phyloP scores from a whole-genome alignment of 2,329 filamentous ascomycete genomes.

The Ascochyta lentis region DNA sequence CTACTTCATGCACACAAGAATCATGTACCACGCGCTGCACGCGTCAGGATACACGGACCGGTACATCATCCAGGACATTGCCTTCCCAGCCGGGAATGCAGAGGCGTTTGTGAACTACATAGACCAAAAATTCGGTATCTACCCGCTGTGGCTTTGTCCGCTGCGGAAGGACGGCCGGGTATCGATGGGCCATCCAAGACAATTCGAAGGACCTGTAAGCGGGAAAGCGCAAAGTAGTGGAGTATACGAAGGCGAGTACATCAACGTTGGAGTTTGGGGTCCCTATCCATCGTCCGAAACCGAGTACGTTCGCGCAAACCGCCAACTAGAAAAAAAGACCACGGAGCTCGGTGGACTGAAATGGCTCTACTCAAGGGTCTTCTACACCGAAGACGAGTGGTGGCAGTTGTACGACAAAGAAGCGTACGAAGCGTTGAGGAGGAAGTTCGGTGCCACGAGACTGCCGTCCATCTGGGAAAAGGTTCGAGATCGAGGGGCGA shows the following conservation, averaged over 20 bases:
- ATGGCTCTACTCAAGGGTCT: constrained; percentile 87
- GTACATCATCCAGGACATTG: constrained; percentile 70
- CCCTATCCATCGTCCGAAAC: constrained; percentile 65
- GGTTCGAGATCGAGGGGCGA: constrained; percentile 52
- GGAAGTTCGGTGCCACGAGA: constrained; percentile 67
- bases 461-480: constrained; percentile 76
- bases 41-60: constrained; percentile 60
- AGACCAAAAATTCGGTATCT: constrained; percentile 56
- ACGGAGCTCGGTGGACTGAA: constrained; percentile 76
- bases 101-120: constrained; percentile 61
- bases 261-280: constrained; percentile 72
- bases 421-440: constrained; percentile 68
- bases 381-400: constrained; percentile 77
- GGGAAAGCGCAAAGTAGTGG: constrained; percentile 3
- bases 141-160: constrained; percentile 67
- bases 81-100: constrained; percentile 60
- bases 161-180: constrained; percentile 41
- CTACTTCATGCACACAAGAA: constrained; percentile 66
- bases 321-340: constrained; percentile 73
- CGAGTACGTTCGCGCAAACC: constrained; percentile 73
- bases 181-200: constrained; percentile 40
- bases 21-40: constrained; percentile 69
- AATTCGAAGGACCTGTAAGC: constrained; percentile 11
- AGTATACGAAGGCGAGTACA: constrained; percentile 32
- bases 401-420: constrained; percentile 67